Percentiles rank a stretch among this genome's conserved stretches.
phyloP scores from a whole-genome alignment of 2,329 filamentous ascomycete genomes.

The Pyrenochaeta sp. region DNA sequence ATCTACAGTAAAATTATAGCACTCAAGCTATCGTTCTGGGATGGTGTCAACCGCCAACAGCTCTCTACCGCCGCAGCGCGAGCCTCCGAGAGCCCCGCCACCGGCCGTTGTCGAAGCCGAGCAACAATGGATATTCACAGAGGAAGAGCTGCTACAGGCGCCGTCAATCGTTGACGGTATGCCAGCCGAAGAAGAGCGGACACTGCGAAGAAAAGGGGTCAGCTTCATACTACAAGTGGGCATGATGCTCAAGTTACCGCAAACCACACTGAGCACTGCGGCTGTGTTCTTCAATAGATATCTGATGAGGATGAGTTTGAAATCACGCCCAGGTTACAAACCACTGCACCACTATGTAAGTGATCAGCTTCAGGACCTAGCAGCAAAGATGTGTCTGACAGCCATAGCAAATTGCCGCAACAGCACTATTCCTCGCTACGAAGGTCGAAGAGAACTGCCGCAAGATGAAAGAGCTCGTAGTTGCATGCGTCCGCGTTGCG shows the following conservation, averaged over 20 bases:
- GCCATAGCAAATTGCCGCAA: slow-evolving; percentile 79
- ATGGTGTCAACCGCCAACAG: slow-evolving; percentile 42
- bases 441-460: slow-evolving; percentile 98
- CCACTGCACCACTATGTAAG: slow-evolving; percentile 84
- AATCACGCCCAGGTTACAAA: slow-evolving; percentile 69
- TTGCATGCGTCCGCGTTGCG: slow-evolving; percentile 91
- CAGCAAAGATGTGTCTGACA: slow-evolving; percentile 11
- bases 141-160: slow-evolving; percentile 81
- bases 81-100: slow-evolving; percentile 48
- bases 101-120: slow-evolving; percentile 64
- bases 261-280: slow-evolving; percentile 90
- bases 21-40: slow-evolving; percentile 4
- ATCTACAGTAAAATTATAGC: neutral
- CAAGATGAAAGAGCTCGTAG: slow-evolving; percentile 93
- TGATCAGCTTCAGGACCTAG: neutral
- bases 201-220: slow-evolving; percentile 86
- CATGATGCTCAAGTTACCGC: slow-evolving; percentile 88
- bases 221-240: slow-evolving; percentile 97
- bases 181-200: slow-evolving; percentile 76
- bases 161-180: slow-evolving; percentile 88
- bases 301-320: slow-evolving; percentile 88
- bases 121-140: slow-evolving; percentile 88
- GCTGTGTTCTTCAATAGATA: slow-evolving; percentile 96
- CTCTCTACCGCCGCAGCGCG: slow-evolving; percentile 31
- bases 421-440: slow-evolving; percentile 90